Evolutionary conservation across 2,329 filamentous ascomycete genomes (phyloP).

Genomic region (Colletotrichum noveboracense): DNA sequence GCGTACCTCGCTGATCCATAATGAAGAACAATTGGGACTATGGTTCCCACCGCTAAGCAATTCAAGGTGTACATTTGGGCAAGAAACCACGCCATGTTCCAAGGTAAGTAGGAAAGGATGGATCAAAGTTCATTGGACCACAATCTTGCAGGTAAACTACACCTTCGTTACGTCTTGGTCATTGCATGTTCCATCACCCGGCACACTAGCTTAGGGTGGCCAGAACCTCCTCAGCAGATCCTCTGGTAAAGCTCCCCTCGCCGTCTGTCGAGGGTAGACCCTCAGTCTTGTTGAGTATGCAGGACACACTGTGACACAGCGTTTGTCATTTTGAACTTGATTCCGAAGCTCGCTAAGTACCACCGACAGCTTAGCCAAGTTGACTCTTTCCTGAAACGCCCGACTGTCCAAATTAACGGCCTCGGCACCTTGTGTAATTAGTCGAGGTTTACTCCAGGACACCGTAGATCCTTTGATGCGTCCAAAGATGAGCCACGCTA

Average conservation of each 20-base stretch:
- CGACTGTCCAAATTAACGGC: neutral
- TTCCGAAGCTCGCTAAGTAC: neutral
- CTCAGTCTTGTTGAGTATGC: neutral
- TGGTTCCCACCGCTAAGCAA: neutral
- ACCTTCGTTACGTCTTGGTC: neutral
- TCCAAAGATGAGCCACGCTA: neutral
- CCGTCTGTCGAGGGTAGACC: neutral
- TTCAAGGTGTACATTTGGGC: neutral
- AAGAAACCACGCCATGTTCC: neutral
- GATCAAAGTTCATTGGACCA: neutral
- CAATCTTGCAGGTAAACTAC: neutral
- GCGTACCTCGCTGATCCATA: neutral
- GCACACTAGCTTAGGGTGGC: neutral
- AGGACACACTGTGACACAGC: neutral
- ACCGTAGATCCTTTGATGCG: neutral
- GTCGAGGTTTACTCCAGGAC: neutral
- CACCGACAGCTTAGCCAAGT: neutral
- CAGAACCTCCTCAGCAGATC: neutral
- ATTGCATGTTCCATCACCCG: neutral
- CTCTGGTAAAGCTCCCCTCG: neutral
- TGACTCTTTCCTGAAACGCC: neutral
- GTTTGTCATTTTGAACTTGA: neutral
- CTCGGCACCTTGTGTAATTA: neutral
- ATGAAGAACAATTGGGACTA: neutral
- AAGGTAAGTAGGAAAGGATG: neutral